Conservation (phyloP, 176 grass and related monocot species). For the Aegilops longissima region DNA sequence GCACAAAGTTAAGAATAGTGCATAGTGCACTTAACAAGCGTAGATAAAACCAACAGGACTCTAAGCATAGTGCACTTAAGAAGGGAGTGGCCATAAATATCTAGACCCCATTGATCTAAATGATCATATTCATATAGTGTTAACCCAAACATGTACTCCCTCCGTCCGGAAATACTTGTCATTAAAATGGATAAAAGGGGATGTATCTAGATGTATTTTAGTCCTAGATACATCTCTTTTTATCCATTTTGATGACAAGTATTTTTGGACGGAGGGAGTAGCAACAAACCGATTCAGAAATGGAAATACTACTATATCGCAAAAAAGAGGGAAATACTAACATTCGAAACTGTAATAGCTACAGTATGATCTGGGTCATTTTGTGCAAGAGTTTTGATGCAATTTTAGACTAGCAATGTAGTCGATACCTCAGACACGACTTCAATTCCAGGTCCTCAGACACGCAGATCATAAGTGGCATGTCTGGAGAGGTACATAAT, state of each 20-base stretch:
- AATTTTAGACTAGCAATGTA: slow-evolving; percentile 31
- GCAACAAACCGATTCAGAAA: slow-evolving; percentile 1
- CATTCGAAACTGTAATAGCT: slow-evolving; percentile 1
- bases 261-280: not conserved
- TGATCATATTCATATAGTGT: not conserved
- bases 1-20: not conserved
- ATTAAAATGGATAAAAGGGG: too few relatives aligned
- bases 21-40: not conserved
- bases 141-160: slow-evolving; percentile 14
- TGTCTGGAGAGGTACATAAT: not conserved
- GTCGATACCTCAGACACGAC: not conserved
- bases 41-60: slow-evolving; percentile 1
- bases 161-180: too few relatives aligned
- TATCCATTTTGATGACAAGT: too few relatives aligned
- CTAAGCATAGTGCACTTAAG: not conserved
- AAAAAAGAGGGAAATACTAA: not conserved
- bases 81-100: not conserved
- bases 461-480: slow-evolving; percentile 13
- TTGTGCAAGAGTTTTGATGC: slow-evolving; percentile 19
- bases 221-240: too few relatives aligned
- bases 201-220: too few relatives aligned
- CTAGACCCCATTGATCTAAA: not conserved
- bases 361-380: not conserved
- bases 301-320: not conserved
- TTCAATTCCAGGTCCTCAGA: slow-evolving; percentile 27